Evolutionary conservation across 441 rosid species (phyloP).

Genomic region (Aquilaria agallochum): DNA sequence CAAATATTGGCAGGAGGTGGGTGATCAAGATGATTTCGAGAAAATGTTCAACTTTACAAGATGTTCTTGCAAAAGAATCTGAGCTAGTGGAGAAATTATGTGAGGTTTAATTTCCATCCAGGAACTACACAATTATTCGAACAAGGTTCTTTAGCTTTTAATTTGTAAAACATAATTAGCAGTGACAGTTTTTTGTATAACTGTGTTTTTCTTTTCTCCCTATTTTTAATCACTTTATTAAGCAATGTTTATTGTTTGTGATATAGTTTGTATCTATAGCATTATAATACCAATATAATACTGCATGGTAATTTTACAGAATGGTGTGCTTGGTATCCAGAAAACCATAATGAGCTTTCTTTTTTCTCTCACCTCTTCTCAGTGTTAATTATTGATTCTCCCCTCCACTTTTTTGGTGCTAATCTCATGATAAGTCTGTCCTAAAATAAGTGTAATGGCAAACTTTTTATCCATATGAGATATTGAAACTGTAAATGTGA

Average conservation of each 20-base stretch:
- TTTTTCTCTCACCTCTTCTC: too few species aligned
- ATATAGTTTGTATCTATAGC: too few species aligned
- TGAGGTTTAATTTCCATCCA: constrained; percentile 68
- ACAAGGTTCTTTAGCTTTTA: constrained; percentile 48
- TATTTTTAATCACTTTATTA: neutral
- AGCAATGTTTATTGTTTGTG: too few species aligned
- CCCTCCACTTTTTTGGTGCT: too few species aligned
- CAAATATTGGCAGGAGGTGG: constrained; percentile 68
- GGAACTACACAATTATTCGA: constrained; percentile 38
- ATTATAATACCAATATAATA: too few species aligned
- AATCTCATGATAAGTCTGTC: too few species aligned
- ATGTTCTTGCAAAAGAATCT: constrained; percentile 71
- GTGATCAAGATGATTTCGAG: constrained; percentile 66
- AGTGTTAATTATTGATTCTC: too few species aligned
- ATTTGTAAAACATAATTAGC: neutral
- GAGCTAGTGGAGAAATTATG: constrained; percentile 82
- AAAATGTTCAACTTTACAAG: constrained; percentile 38
- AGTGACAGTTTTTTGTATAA: constrained; percentile 11
- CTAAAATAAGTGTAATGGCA: neutral
- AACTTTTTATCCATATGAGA: neutral
- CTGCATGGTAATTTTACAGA: too few species aligned
- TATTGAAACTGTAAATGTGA: neutral
- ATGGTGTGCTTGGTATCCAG: too few species aligned
- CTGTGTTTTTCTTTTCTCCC: neutral
- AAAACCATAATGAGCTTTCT: too few species aligned